Evolutionary conservation across 139 green algal genomes (phyloP).

Genomic region (Asterochloris erici): DNA sequence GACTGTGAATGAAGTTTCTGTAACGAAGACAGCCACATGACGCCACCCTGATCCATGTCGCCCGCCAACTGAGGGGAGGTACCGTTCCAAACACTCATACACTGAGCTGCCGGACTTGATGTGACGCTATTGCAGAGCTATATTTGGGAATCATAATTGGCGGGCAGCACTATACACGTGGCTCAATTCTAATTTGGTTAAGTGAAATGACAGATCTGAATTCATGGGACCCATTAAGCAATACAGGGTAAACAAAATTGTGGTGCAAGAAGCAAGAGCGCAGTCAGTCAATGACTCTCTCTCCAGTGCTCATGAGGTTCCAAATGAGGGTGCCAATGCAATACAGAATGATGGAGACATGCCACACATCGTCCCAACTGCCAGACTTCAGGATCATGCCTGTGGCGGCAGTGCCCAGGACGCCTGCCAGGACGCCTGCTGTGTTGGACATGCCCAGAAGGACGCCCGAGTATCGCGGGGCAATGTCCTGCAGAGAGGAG

Average conservation of each 20-base stretch:
- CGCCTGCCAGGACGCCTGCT: conserved; percentile 91
- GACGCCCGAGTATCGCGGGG: conserved; percentile 91
- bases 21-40: not conserved
- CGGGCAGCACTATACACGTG: not conserved
- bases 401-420: conserved; percentile 87
- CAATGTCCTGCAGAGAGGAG: conserved; percentile 74
- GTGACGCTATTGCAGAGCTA: not conserved
- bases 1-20: not conserved
- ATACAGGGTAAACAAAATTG: too few relatives aligned
- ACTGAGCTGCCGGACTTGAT: too few relatives aligned
- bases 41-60: not conserved
- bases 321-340: conserved; percentile 89
- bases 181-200: not conserved
- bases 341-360: conserved; percentile 90
- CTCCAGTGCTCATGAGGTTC: conserved; percentile 87
- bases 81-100: too few relatives aligned
- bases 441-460: conserved; percentile 96
- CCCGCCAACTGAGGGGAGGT: too few relatives aligned
- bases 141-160: not conserved
- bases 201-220: not conserved
- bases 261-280: too few relatives aligned
- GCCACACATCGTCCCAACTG: conserved; percentile 72
- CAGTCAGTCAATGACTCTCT: conserved; percentile 40
- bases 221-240: not conserved
- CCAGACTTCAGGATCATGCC: conserved; percentile 84